Evolutionary conservation across 2,329 filamentous ascomycete species (phyloP).

Genomic region (Penicillium sp.): DNA sequence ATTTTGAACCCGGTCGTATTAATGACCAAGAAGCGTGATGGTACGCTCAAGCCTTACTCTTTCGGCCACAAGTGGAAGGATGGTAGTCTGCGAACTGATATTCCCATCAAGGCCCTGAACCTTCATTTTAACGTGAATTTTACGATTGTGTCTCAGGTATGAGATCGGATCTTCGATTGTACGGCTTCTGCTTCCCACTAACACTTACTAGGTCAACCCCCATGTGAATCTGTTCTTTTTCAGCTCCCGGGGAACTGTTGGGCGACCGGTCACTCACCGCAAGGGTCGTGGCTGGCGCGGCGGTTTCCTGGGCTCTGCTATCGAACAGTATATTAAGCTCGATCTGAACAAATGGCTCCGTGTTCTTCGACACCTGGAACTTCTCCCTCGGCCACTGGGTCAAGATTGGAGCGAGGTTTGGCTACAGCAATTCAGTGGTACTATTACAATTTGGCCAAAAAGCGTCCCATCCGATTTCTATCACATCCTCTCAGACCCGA

Average conservation of each 20-base stretch:
- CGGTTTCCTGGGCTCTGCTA: constrained; percentile 85
- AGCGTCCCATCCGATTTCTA: constrained; percentile 72
- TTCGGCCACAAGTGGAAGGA: constrained; percentile 99
- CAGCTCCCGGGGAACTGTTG: constrained; percentile 84
- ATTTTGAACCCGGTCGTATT: constrained; percentile 93
- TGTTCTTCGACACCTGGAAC: constrained; percentile 84
- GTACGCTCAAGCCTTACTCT: constrained; percentile 77
- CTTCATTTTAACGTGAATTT: constrained; percentile 98
- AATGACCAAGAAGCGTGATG: constrained; percentile 78
- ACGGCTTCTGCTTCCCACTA: constrained; percentile 32
- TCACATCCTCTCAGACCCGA: constrained; percentile 81
- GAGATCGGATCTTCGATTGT: not conserved
- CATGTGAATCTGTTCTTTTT: constrained; percentile 99
- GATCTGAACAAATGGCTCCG: constrained; percentile 98
- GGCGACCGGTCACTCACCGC: constrained; percentile 88
- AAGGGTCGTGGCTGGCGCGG: constrained; percentile 92
- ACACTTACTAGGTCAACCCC: constrained; percentile 71
- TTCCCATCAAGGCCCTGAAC: constrained; percentile 89
- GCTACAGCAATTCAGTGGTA: constrained; percentile 91
- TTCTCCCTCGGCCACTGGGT: constrained; percentile 81
- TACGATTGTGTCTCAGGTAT: constrained; percentile 68
- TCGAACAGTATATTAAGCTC: constrained; percentile 92
- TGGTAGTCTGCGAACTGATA: constrained; percentile 87
- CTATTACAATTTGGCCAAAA: constrained; percentile 94
- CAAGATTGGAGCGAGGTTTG: constrained; percentile 98